These are phyloP conservation scores for Larix sibirica DNA, from an alignment of 83 land plant genomes.

Conservation along the genomic window DNA sequence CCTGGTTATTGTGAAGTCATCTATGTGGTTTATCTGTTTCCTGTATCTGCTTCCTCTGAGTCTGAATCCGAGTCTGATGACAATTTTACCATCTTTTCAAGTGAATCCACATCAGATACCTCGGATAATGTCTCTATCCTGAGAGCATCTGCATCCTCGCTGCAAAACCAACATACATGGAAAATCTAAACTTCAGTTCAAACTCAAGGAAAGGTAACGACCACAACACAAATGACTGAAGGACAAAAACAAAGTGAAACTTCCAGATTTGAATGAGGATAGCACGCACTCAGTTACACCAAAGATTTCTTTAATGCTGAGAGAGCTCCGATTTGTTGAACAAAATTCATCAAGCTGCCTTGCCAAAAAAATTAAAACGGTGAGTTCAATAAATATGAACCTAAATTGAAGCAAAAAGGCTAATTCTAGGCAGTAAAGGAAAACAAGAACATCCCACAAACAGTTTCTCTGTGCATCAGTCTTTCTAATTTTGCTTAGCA, in stretches of 20 bases:
- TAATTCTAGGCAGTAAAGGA: neutral
- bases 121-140: conserved; percentile 74
- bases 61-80: conserved; percentile 28
- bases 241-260: neutral
- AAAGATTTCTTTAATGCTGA: conserved; percentile 85
- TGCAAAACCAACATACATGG: conserved; percentile 25
- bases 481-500: neutral
- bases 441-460: neutral
- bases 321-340: conserved; percentile 61
- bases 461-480: neutral
- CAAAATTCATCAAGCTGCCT: conserved; percentile 92
- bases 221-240: neutral
- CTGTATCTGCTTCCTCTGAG: conserved; percentile 29
- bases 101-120: conserved; percentile 77
- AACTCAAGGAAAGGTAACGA: neutral
- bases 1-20: neutral
- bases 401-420: neutral
- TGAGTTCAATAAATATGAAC: conserved; percentile 4
- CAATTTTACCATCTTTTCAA: conserved; percentile 76
- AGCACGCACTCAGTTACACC: conserved; percentile 93
- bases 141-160: conserved; percentile 89
- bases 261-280: neutral
- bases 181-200: neutral
- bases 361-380: neutral
- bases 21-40: neutral